These are phyloP conservation scores for Neurospora tetrasperma DNA, from an alignment of 495 filamentous ascomycete genomes.

Conservation along the genomic window DNA sequence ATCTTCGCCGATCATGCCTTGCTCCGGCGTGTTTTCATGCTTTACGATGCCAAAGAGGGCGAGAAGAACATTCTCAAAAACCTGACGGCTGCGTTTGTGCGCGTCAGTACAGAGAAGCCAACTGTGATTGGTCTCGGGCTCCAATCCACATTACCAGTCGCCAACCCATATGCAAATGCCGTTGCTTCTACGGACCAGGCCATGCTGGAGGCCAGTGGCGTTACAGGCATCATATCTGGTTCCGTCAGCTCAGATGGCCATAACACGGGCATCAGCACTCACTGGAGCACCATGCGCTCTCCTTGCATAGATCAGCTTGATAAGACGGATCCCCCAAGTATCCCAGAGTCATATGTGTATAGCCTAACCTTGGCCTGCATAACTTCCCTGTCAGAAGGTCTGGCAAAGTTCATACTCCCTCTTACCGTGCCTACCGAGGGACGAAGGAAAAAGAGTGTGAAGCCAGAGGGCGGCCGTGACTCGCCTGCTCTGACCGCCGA, in stretches of 20 bases:
- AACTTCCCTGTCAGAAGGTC: conserved; percentile 74
- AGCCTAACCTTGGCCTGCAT: conserved; percentile 81
- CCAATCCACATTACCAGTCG: conserved; percentile 67
- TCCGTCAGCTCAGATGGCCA: conserved; percentile 54
- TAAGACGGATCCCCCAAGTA: conserved; percentile 70
- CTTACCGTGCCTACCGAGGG: conserved; percentile 62
- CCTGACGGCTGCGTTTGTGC: conserved; percentile 72
- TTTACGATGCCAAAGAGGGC: conserved; percentile 65
- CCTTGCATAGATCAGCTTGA: conserved; percentile 91
- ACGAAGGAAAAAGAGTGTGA: conserved; percentile 39
- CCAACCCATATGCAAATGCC: conserved; percentile 27
- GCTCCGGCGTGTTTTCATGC: conserved; percentile 67
- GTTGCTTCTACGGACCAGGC: conserved; percentile 59
- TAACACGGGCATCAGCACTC: conserved; percentile 69
- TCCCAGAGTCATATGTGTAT: conserved; percentile 92
- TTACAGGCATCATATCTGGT: conserved; percentile 77
- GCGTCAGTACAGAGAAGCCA: conserved; percentile 84
- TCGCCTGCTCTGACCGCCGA: conserved; percentile 31
- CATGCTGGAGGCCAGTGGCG: conserved; percentile 75
- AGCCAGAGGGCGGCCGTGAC: conserved; percentile 33
- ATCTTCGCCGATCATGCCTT: conserved; percentile 71
- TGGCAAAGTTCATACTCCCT: conserved; percentile 87
- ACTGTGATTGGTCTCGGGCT: conserved; percentile 74
- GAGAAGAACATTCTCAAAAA: conserved; percentile 70
- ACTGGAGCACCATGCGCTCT: conserved; percentile 82